A percentile compares a stretch with the other conserved stretches of the same genome.
Conservation (phyloP, 495 filamentous ascomycete genomes). For the Podospora pseudoanserina region DNA sequence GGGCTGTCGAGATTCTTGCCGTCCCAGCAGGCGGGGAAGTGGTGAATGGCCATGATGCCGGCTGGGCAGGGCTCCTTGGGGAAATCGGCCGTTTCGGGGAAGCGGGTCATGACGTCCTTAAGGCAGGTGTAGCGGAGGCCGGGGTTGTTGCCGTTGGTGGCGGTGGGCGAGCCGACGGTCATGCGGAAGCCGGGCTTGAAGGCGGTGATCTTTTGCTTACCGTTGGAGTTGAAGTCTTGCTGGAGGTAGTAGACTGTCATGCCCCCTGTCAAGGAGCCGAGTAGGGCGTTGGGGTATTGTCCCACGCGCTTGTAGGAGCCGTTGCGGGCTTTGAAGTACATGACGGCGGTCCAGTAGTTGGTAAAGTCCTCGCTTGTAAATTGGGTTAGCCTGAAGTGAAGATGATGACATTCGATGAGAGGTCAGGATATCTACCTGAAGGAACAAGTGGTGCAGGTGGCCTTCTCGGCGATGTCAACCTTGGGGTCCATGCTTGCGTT, state of each 20-base stretch:
- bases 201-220: conserved; percentile 35
- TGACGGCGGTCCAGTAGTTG: conserved; percentile 42
- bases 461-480: conserved; percentile 41
- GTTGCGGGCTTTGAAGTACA: conserved; percentile 50
- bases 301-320: conserved; percentile 41
- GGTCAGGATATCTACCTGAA: conserved; percentile 1
- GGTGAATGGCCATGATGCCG: conserved; percentile 49
- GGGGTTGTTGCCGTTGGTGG: conserved; percentile 30
- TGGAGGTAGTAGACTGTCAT: conserved; percentile 47
- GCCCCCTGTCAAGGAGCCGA: conserved; percentile 41
- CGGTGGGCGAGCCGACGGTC: conserved; percentile 46
- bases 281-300: conserved; percentile 36
- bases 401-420: not conserved
- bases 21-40: conserved; percentile 56
- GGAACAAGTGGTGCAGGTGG: conserved; percentile 30
- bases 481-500: conserved; percentile 42
- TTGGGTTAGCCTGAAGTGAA: not conserved
- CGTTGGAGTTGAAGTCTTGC: conserved; percentile 38
- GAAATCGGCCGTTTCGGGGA: conserved; percentile 41
- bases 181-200: conserved; percentile 52
- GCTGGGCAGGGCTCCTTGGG: conserved; percentile 42
- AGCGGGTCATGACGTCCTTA: conserved; percentile 30
- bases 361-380: conserved; percentile 22
- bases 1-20: conserved; percentile 53
- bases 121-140: conserved; percentile 48